Evolutionary conservation across 2,329 filamentous ascomycete species (phyloP).

Genomic region (Pestalotiopsis fici): DNA sequence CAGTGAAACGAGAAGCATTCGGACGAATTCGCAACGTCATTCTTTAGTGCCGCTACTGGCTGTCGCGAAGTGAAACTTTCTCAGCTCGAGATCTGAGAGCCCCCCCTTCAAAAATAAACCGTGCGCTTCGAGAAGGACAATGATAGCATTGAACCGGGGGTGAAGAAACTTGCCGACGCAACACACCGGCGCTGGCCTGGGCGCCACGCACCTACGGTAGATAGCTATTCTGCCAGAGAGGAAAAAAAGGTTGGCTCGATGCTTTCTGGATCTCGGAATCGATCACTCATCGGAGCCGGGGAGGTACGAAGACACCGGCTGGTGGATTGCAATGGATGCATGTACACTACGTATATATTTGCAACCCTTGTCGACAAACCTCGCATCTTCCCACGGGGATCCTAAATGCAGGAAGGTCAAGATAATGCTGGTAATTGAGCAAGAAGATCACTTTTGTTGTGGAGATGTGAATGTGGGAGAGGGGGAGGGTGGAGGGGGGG

Average conservation of each 20-base stretch:
- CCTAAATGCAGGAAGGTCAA: not conserved
- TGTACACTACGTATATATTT: no score
- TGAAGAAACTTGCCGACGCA: not conserved
- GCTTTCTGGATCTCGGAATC: not conserved
- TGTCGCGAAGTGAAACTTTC: constrained; percentile 6
- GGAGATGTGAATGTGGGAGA: not conserved
- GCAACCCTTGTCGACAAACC: not conserved
- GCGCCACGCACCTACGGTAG: not conserved
- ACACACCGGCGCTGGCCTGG: not conserved
- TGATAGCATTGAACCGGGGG: not conserved
- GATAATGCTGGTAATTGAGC: not conserved
- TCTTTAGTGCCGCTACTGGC: not conserved
- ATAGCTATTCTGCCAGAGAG: no score
- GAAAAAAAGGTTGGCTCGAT: not conserved
- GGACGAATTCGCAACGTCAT: not conserved
- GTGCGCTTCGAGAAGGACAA: not conserved
- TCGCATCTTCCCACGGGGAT: not conserved
- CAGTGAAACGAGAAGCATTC: not conserved
- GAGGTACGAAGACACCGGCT: not conserved
- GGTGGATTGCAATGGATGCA: not conserved
- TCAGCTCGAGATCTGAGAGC: not conserved
- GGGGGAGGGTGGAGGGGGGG: not conserved
- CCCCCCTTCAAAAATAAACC: no score
- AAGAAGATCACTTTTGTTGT: not conserved
- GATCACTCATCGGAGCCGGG: not conserved